These are phyloP conservation scores for Castanea crenata DNA, from an alignment of 306 rosid genomes.

Conservation along the genomic window DNA sequence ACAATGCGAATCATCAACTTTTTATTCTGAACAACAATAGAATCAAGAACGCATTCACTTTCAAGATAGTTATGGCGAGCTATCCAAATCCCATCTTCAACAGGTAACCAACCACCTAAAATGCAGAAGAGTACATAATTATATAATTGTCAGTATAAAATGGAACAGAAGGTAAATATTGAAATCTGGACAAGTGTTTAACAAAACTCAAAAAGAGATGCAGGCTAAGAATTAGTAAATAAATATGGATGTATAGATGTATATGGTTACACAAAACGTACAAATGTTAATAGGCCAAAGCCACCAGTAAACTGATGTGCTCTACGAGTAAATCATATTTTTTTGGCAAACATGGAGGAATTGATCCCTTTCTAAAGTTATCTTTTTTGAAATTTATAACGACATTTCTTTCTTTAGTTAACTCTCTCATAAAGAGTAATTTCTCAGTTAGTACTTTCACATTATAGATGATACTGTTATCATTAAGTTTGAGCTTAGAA, in stretches of 20 bases:
- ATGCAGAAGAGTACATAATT: slow-evolving; percentile 37
- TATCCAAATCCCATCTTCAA: slow-evolving; percentile 94
- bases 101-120: slow-evolving; percentile 79
- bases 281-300: background rate
- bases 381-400: background rate
- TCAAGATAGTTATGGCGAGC: slow-evolving; percentile 67
- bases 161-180: background rate
- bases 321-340: no score
- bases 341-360: background rate
- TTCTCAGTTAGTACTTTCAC: background rate
- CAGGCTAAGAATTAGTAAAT: no score
- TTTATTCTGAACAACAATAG: slow-evolving; percentile 85
- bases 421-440: background rate
- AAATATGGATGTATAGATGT: no score
- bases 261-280: no score
- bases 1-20: slow-evolving; percentile 72
- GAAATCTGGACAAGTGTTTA: background rate
- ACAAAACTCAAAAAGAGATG: background rate
- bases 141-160: slow-evolving; percentile 5
- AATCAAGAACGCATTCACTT: slow-evolving; percentile 86
- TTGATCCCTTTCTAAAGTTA: background rate
- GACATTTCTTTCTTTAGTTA: background rate
- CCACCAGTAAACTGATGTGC: background rate
- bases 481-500: background rate
- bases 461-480: background rate